These are phyloP conservation scores for Ascochyta lentis DNA, from an alignment of 2,329 filamentous ascomycete species.

Conservation along the genomic window DNA sequence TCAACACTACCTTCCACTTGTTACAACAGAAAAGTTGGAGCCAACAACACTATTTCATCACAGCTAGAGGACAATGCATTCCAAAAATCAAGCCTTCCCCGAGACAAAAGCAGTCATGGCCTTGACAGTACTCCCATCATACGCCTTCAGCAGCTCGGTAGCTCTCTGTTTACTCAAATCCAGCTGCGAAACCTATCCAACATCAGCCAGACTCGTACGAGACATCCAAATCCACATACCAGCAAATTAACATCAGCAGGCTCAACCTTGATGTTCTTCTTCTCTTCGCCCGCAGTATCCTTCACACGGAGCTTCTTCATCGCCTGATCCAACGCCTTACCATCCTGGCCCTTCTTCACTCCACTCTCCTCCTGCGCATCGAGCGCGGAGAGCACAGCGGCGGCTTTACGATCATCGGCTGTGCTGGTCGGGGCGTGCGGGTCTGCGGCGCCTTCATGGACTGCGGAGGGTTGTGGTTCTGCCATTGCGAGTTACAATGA, in stretches of 20 bases:
- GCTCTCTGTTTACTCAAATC: constrained; percentile 75
- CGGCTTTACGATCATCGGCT: constrained; percentile 79
- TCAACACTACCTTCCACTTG: too few relatives aligned
- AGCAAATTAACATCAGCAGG: constrained; percentile 72
- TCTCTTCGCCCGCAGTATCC: constrained; percentile 55
- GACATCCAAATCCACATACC: constrained; percentile 54
- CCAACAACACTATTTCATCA: too few relatives aligned
- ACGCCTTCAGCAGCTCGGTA: constrained; percentile 73
- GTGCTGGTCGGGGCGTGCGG: constrained; percentile 56
- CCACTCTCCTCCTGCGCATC: constrained; percentile 61
- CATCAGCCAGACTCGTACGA: constrained; percentile 1
- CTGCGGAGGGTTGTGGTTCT: constrained; percentile 63
- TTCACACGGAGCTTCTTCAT: constrained; percentile 67
- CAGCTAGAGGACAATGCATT: too few relatives aligned
- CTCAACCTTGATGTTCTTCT: constrained; percentile 72
- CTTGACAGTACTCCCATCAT: constrained; percentile 73
- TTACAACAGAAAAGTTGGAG: too few relatives aligned
- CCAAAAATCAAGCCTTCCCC: not conserved
- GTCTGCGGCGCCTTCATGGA: constrained; percentile 66
- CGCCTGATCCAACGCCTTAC: constrained; percentile 73
- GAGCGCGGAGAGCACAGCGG: constrained; percentile 74
- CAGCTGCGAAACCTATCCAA: constrained; percentile 65
- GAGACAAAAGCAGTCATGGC: constrained; percentile 69
- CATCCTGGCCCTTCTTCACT: constrained; percentile 67
- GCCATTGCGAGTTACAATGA: constrained; percentile 58